Evolutionary conservation across 306 rosid species (phyloP).

Genomic region (Senna siamea): DNA sequence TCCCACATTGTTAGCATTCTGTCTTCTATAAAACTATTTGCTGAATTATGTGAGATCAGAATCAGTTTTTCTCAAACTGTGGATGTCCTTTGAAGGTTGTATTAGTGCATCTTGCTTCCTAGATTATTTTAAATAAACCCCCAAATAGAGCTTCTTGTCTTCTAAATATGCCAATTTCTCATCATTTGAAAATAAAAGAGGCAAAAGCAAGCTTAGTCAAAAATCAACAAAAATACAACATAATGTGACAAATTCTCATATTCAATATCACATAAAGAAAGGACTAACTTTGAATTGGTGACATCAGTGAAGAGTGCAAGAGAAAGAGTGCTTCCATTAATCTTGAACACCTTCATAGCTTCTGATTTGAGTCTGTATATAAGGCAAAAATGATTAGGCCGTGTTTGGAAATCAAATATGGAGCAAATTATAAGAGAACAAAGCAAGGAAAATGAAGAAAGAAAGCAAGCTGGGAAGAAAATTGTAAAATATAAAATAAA

Average conservation of each 20-base stretch:
- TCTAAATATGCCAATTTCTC: conserved; percentile 1
- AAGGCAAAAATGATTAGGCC: background rate
- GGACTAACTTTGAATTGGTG: conserved; percentile 75
- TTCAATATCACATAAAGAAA: conserved; percentile 13
- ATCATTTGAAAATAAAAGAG: background rate
- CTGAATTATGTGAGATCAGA: background rate
- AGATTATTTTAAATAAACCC: background rate
- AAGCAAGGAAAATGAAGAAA: background rate
- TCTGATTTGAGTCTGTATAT: conserved; percentile 34
- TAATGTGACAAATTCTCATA: background rate
- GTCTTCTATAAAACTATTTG: background rate
- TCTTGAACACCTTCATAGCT: conserved; percentile 66
- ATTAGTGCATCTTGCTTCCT: background rate
- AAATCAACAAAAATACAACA: background rate
- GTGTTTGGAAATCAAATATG: background rate
- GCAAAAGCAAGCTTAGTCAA: background rate
- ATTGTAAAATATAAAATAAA: background rate
- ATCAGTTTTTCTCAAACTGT: background rate
- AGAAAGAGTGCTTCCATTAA: conserved; percentile 59
- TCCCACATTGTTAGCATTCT: background rate
- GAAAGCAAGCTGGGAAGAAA: background rate
- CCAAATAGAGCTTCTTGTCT: background rate
- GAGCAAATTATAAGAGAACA: background rate
- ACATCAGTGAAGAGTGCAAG: conserved; percentile 76
- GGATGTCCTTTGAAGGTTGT: background rate